Base-by-base conservation (phyloP, 169 alveolate genomes). In the Eimeria necatrix region DNA sequence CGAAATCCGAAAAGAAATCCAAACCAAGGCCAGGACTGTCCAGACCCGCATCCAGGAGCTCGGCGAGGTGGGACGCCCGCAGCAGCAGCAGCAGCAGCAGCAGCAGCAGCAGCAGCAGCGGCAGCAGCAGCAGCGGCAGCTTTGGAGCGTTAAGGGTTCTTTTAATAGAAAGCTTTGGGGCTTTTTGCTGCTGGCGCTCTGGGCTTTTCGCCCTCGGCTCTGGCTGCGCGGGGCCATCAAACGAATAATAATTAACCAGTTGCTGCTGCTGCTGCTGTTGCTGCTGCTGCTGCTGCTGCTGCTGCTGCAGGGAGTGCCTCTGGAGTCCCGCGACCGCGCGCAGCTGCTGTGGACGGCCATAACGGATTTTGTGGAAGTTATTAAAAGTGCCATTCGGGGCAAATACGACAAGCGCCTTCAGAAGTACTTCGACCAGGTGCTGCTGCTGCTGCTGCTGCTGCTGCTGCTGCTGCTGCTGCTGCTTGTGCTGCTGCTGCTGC, bases 321-420 rank as follows among this genome's bases (percentile, higher is more conserved):
- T 73, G 74, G 96, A 94, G 71, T 73, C 86, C 24, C 16, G 74
- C 1, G 94, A 87, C 78, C 89, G 94, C 32, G 98, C 99, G 93
- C 99, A 99, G 94, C 97, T 99, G 94, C 96, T 99, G 94, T 99
- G 99, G 99, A 98, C 98, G 80, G 97, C 99, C 99, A 98, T 99
- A 64, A 99, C 99, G 12, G 99, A 99, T 96, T 99, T 98, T 94
- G 99, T 99, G 59, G 99, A 98, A 73, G 98, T 98, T 94, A 98
- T 98, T 94, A 98, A 98, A 93, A 99, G 98, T 92, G 97, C 99
- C 10, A 98, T 99, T 71, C 97, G 98, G 87, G 99, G 99, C 52
- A 98, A 98, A 96, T 99, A 97, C 94, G 99, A 98, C 84, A 97
- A 98, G 76, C 97, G 98, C 90, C 95, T 98, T 64, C 99, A 98